Conservation (phyloP, 331 rosid species). For the Dryas integrifolia region DNA sequence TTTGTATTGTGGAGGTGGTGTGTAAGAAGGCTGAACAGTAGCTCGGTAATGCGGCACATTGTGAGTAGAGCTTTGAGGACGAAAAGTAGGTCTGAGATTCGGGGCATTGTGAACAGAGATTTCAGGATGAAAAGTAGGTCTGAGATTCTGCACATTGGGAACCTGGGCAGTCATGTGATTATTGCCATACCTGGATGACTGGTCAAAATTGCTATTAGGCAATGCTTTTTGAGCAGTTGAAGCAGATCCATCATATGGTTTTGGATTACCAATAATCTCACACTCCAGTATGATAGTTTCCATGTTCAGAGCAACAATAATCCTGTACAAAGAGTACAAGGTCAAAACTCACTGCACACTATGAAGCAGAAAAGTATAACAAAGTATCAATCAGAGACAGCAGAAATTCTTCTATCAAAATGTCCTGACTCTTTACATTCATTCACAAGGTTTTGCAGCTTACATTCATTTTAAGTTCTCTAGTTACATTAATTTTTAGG, state of each 20-base stretch:
- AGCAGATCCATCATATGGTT: constrained; percentile 39
- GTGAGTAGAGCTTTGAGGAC: constrained; percentile 30
- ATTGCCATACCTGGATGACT: constrained; percentile 34
- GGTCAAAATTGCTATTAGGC: constrained; percentile 32
- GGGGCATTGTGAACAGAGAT: background rate
- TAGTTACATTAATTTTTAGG: background rate
- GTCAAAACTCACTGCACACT: constrained; percentile 11
- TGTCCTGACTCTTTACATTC: background rate
- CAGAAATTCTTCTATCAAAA: background rate
- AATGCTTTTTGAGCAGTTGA: constrained; percentile 36
- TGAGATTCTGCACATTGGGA: constrained; percentile 1
- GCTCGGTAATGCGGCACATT: constrained; percentile 56
- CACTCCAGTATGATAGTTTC: constrained; percentile 74
- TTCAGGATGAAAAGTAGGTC: background rate
- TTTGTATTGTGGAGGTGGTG: constrained; percentile 80
- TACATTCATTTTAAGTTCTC: background rate
- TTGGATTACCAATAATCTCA: constrained; percentile 82
- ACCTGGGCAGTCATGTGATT: constrained; percentile 31
- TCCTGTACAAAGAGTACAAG: constrained; percentile 43
- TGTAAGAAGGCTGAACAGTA: constrained; percentile 77
- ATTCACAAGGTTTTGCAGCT: background rate
- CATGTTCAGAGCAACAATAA: constrained; percentile 76
- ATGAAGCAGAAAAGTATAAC: background rate
- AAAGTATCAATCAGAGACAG: background rate
- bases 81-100: constrained; percentile 10